These are phyloP conservation scores for Phaeophleospora eucalypticola DNA, from an alignment of 2,329 filamentous ascomycete genomes.

Conservation along the genomic window DNA sequence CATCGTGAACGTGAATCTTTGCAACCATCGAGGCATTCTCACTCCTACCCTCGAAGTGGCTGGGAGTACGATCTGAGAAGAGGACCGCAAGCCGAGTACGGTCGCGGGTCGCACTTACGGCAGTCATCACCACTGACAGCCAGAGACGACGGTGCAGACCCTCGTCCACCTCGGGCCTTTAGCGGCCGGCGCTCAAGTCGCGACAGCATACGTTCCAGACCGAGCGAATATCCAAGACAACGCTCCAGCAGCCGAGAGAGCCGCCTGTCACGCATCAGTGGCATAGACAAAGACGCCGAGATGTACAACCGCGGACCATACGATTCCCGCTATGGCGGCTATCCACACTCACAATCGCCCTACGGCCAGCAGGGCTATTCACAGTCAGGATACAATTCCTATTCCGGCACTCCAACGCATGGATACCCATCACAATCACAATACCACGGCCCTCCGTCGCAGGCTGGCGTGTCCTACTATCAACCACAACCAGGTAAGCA, in stretches of 20 bases:
- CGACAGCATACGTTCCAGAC: too few species aligned
- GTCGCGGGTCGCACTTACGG: too few species aligned
- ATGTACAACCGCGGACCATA: slow-evolving; percentile 32
- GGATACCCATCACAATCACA: slow-evolving; percentile 53
- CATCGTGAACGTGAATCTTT: too few species aligned
- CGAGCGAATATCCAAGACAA: neutral
- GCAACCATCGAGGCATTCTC: too few species aligned
- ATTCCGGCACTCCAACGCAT: slow-evolving; percentile 51
- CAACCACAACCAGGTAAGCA: slow-evolving; percentile 40
- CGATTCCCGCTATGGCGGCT: slow-evolving; percentile 25
- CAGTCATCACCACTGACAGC: too few species aligned
- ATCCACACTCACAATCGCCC: slow-evolving; percentile 58
- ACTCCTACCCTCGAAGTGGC: too few species aligned
- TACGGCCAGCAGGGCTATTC: slow-evolving; percentile 47
- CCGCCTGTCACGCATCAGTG: slow-evolving; percentile 14
- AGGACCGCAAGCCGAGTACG: too few species aligned
- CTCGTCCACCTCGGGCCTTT: too few species aligned
- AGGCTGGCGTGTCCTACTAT: slow-evolving; percentile 28
- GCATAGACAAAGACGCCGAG: slow-evolving; percentile 20
- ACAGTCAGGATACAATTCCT: slow-evolving; percentile 29
- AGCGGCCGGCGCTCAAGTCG: too few species aligned
- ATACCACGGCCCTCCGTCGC: slow-evolving; percentile 49
- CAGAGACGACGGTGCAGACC: too few species aligned
- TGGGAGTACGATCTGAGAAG: too few species aligned
- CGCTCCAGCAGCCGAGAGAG: slow-evolving; percentile 26